Conservation (phyloP, 176 grass and related monocot species). For the Rhynchospora tenuis region DNA sequence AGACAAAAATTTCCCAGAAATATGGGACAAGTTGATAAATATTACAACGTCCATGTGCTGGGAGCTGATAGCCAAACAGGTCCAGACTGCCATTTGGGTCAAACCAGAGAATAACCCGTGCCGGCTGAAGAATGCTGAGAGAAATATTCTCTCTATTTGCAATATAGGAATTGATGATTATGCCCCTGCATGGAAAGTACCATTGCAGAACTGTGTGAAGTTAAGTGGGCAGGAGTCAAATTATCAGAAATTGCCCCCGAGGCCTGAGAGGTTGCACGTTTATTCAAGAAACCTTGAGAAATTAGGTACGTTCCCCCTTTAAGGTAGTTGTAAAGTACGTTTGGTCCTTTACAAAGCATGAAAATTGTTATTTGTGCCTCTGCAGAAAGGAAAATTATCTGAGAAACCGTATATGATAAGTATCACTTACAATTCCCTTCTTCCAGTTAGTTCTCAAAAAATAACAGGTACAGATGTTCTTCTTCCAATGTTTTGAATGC, state of each 20-base stretch:
- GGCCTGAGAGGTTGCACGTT: slow-evolving; percentile 58
- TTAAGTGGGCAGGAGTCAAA: slow-evolving; percentile 39
- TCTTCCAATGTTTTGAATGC: too few species aligned
- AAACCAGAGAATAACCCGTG: slow-evolving; percentile 74
- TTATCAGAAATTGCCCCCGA: slow-evolving; percentile 55
- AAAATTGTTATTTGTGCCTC: neutral
- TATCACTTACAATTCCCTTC: neutral
- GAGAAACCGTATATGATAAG: neutral
- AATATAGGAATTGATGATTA: slow-evolving; percentile 33
- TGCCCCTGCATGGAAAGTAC: slow-evolving; percentile 63
- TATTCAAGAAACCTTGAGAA: slow-evolving; percentile 87
- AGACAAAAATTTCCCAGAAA: slow-evolving; percentile 77
- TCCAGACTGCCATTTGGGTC: slow-evolving; percentile 96
- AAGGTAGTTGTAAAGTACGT: neutral
- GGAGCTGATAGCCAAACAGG: slow-evolving; percentile 75
- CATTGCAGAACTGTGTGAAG: slow-evolving; percentile 72
- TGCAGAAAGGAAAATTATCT: neutral
- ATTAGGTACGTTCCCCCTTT: slow-evolving; percentile 51
- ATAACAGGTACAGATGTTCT: too few species aligned
- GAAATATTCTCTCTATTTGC: slow-evolving; percentile 60
- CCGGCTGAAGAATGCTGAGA: slow-evolving; percentile 54
- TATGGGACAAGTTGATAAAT: slow-evolving; percentile 84
- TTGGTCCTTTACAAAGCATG: neutral
- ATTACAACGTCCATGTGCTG: slow-evolving; percentile 90
- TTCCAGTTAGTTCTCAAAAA: neutral